A percentile compares a stretch with the other conserved stretches of the same genome.
Evolutionary conservation across 306 rosid genomes (phyloP).

Genomic region (Lagenaria siceraria): DNA sequence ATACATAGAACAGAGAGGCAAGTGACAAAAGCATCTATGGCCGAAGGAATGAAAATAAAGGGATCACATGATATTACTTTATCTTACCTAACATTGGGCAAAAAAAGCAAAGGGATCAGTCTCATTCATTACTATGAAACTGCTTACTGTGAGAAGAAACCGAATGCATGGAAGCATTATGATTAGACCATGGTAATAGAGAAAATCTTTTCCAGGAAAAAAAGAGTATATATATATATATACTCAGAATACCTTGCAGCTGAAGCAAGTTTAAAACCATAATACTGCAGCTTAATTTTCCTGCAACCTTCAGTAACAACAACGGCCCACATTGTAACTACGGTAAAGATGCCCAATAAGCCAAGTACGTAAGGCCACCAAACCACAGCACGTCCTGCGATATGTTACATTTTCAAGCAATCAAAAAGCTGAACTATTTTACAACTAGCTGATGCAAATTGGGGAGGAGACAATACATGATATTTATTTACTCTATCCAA

Average conservation of each 20-base stretch:
- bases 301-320: conserved; percentile 97
- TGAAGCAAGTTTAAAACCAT: conserved; percentile 96
- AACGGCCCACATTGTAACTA: conserved; percentile 98
- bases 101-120: background rate
- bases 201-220: background rate
- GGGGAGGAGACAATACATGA: background rate
- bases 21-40: background rate
- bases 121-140: background rate
- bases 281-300: conserved; percentile 91
- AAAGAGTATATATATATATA: too few relatives aligned
- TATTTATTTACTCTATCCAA: background rate
- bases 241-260: conserved; percentile 56
- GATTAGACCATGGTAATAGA: background rate
- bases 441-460: background rate
- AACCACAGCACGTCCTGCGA: conserved; percentile 55
- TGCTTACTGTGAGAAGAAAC: background rate
- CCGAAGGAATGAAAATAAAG: background rate
- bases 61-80: background rate
- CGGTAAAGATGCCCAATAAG: conserved; percentile 70
- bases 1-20: background rate
- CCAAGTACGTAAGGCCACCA: conserved; percentile 71
- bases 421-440: background rate
- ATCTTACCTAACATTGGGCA: background rate
- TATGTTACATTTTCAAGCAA: background rate
- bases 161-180: background rate